Evolutionary conservation across 805 yeast species (phyloP).

Genomic region (Pichia thaimueangensis): DNA sequence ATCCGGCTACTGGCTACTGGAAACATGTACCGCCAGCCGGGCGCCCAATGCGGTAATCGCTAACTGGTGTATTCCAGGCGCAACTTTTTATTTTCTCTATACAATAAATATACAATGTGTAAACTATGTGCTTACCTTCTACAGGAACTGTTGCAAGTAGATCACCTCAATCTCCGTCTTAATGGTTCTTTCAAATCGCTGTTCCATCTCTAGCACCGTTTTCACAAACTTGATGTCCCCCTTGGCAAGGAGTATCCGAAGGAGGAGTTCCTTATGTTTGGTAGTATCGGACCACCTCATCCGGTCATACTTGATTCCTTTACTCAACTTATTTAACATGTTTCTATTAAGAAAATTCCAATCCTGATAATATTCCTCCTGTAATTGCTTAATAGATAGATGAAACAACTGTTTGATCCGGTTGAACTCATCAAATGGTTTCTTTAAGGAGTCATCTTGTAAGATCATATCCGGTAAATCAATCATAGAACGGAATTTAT

Average conservation of each 20-base stretch:
- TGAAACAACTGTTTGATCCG: conserved; percentile 17
- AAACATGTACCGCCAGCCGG: too few relatives aligned
- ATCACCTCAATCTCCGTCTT: conserved; percentile 23
- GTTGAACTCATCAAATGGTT: conserved; percentile 20
- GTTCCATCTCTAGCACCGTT: conserved; percentile 22
- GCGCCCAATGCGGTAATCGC: too few relatives aligned
- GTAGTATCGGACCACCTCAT: conserved; percentile 40
- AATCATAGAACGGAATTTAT: conserved; percentile 25
- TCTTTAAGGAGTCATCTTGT: conserved; percentile 17
- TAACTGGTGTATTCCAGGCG: too few relatives aligned
- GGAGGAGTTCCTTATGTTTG: conserved; percentile 47
- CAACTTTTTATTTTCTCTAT: too few relatives aligned
- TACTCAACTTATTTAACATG: conserved; percentile 17
- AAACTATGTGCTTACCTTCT: too few relatives aligned
- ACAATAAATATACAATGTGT: too few relatives aligned
- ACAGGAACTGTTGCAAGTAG: conserved; percentile 8
- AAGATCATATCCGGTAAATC: conserved; percentile 23
- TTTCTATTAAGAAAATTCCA: conserved; percentile 22
- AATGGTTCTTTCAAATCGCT: conserved; percentile 25
- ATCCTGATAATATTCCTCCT: conserved; percentile 16
- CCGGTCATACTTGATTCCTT: conserved; percentile 29
- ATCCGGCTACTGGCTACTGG: too few relatives aligned
- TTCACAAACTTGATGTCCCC: conserved; percentile 23
- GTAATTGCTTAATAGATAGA: conserved; percentile 13
- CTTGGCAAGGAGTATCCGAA: conserved; percentile 59